phyloP scores from a whole-genome alignment of 2,329 filamentous ascomycete species.

The Tolypocladium nubicola region DNA sequence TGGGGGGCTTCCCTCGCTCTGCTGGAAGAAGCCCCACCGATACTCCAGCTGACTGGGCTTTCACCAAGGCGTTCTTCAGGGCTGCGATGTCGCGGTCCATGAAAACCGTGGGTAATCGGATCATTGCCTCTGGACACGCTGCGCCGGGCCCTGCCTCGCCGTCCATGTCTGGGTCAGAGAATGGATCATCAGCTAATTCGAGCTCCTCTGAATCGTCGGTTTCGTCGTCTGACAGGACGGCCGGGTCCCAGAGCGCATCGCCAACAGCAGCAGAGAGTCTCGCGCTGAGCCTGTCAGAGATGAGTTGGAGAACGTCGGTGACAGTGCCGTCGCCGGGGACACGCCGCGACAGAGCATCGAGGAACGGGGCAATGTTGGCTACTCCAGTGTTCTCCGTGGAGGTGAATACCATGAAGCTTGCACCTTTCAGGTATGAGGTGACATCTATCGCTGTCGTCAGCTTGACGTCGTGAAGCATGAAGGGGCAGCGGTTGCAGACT shows the following conservation, averaged over 20 bases:
- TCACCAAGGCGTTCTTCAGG: conserved; percentile 27
- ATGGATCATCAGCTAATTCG: not conserved
- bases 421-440: conserved; percentile 25
- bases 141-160: too few relatives aligned
- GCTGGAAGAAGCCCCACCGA: conserved; percentile 53
- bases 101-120: too few relatives aligned
- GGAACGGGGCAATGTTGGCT: conserved; percentile 29
- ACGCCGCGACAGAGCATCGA: conserved; percentile 25
- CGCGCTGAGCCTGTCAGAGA: conserved; percentile 6
- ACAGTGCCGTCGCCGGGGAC: conserved; percentile 20
- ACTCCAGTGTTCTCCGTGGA: conserved; percentile 22
- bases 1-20: conserved; percentile 27
- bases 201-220: not conserved
- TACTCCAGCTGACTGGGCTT: conserved; percentile 55
- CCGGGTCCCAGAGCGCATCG: too few relatives aligned
- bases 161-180: not conserved
- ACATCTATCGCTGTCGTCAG: conserved; percentile 13
- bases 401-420: conserved; percentile 32
- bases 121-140: too few relatives aligned
- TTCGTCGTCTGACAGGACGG: not conserved
- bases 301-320: conserved; percentile 6
- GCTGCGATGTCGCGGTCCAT: not conserved
- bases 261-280: not conserved
- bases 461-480: not conserved
- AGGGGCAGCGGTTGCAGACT: conserved; percentile 1